These are phyloP conservation scores for Macroventuria anomochaeta DNA, from an alignment of 2,329 filamentous ascomycete species.

Conservation along the genomic window DNA sequence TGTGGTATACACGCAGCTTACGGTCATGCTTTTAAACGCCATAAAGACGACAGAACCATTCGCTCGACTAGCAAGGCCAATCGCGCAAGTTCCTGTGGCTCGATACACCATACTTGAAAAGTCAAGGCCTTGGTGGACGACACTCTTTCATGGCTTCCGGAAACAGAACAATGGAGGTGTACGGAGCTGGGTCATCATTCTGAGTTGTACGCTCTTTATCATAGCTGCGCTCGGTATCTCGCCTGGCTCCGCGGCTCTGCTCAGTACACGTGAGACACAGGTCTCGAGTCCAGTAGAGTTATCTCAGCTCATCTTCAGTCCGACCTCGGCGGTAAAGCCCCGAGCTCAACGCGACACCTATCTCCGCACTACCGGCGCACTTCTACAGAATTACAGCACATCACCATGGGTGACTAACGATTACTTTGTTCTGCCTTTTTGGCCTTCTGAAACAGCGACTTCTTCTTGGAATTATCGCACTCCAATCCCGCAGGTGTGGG, in stretches of 20 bases:
- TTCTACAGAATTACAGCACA: conserved; percentile 21
- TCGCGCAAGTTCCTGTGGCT: conserved; percentile 15
- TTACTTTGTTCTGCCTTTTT: conserved; percentile 22
- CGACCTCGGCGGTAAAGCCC: neutral
- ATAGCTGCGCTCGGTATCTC: neutral
- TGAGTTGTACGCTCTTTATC: neutral
- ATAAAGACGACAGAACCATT: conserved; percentile 31
- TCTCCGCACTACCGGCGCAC: conserved; percentile 19
- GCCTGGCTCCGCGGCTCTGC: neutral
- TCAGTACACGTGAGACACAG: conserved; percentile 4
- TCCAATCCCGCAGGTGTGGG: neutral
- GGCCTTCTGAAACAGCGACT: conserved; percentile 4
- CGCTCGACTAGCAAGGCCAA: conserved; percentile 21
- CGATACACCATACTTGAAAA: conserved; percentile 23
- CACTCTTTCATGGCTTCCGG: conserved; percentile 8
- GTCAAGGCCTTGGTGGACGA: conserved; percentile 16
- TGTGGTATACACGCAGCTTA: conserved; percentile 28
- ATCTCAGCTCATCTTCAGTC: neutral
- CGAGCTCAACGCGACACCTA: conserved; percentile 20
- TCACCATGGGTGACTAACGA: conserved; percentile 25
- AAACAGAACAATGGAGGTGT: conserved; percentile 6
- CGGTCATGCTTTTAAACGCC: conserved; percentile 29
- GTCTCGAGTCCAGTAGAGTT: neutral
- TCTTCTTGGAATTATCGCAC: neutral
- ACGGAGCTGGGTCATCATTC: conserved; percentile 18